Evolutionary conservation across 345 rosid genomes (phyloP).

Genomic region (Moricandia moricandioides): DNA sequence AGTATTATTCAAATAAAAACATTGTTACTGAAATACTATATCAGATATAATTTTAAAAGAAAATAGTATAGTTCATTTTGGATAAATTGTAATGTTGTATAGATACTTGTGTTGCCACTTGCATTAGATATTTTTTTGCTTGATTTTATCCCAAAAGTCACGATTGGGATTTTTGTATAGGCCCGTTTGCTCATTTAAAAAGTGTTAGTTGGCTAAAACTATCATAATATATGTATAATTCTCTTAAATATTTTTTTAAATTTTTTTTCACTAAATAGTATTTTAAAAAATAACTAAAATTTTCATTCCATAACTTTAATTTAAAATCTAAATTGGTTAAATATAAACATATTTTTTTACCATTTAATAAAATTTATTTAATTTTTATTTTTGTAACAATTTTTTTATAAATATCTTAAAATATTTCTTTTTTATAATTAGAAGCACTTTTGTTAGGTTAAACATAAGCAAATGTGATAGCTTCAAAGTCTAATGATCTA

Average conservation of each 20-base stretch:
- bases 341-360: too few species aligned
- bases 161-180: background rate
- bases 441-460: background rate
- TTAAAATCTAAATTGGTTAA: too few species aligned
- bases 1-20: too few species aligned
- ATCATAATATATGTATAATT: too few species aligned
- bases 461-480: background rate
- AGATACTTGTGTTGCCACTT: conserved; percentile 25
- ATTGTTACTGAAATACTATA: background rate
- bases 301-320: too few species aligned
- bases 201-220: background rate
- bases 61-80: background rate
- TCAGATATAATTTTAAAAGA: background rate
- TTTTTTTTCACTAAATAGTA: too few species aligned
- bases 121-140: conserved; percentile 22
- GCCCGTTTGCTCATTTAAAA: background rate
- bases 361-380: too few species aligned
- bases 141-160: conserved; percentile 24
- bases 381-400: too few species aligned
- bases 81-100: background rate
- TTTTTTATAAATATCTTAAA: too few species aligned
- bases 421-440: background rate
- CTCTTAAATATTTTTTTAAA: too few species aligned
- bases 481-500: background rate
- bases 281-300: too few species aligned